These are phyloP conservation scores for Fusarium nanum DNA, from an alignment of 2,329 filamentous ascomycete species.

Conservation along the genomic window DNA sequence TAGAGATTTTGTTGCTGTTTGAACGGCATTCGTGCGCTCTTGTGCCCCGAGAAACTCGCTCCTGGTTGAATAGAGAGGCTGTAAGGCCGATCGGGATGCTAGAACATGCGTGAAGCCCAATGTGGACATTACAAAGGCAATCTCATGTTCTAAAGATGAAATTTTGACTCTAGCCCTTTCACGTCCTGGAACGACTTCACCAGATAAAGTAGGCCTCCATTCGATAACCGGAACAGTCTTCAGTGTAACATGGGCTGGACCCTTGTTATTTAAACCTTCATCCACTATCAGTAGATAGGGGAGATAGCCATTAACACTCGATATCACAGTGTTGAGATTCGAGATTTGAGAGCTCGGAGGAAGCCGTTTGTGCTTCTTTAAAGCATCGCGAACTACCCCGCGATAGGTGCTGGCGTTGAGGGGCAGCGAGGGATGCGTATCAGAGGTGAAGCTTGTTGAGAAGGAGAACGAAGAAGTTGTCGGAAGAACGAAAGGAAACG, in stretches of 20 bases:
- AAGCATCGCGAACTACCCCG: constrained; percentile 80
- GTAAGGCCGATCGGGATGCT: constrained; percentile 77
- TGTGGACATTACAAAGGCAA: constrained; percentile 81
- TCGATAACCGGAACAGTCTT: constrained; percentile 72
- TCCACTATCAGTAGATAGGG: constrained; percentile 86
- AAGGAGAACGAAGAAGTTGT: constrained; percentile 91
- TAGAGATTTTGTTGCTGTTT: constrained; percentile 79
- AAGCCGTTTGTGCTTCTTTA: constrained; percentile 93
- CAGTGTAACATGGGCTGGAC: constrained; percentile 63
- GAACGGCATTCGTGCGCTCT: constrained; percentile 76
- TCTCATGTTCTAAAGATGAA: constrained; percentile 81
- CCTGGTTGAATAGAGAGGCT: constrained; percentile 76
- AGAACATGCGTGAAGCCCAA: constrained; percentile 80
- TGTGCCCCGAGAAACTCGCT: constrained; percentile 70
- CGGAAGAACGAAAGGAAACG: constrained; percentile 87
- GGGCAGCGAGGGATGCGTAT: constrained; percentile 89
- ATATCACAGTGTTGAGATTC: constrained; percentile 76
- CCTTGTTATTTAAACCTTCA: constrained; percentile 70
- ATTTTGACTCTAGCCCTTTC: constrained; percentile 76
- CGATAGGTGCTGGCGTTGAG: constrained; percentile 85
- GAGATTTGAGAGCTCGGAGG: constrained; percentile 75
- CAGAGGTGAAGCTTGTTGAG: constrained; percentile 78
- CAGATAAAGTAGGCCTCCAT: constrained; percentile 86
- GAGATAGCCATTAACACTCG: constrained; percentile 79
- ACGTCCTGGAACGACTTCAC: constrained; percentile 70